Evolutionary conservation across 108 stramenopile genomes (phyloP), one percentile per base, ranked within the genome.

Genomic region (Nitzschia sp.): DNA sequence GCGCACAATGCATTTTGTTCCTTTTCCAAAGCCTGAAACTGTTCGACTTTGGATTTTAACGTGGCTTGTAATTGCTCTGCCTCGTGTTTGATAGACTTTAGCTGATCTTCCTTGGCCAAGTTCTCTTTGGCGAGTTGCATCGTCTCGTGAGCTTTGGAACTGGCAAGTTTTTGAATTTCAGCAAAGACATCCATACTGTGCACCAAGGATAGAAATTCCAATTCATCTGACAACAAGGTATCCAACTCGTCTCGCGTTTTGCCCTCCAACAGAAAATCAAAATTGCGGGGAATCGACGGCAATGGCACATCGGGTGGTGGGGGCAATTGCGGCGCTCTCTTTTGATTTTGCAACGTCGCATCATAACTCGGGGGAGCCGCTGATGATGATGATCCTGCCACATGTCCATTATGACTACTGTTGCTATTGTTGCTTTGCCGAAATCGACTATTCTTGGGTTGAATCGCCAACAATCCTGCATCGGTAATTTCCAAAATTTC

Each of bases 401-500:
- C 31, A 38, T 38, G 57, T 4, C 34, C 47, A 64, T 13, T 45
- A 25, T 29, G 19, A 42, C 38, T 42, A 5, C 61, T 42, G 24
- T 13, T 45, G 42, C 38, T 42, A 18, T 30, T 57, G 56, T 57
- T 57, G 29, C 56, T 30, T n/a, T 15, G 11, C 27, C 61, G 36
- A 27, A 62, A 62, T n/a, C 42, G 38, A 31, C 17, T 54, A 30
- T 27, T 79, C 15, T 62, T 54, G 53, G 42, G 61, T 70, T 94
- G 93, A 48, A 88, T 68, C 27, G 66, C 30, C 28, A 32, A 51
- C 48, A 91, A 61, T 27, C 74, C 82, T 24, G 33, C 63, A 78
- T 90, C 88, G 1, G 74, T 80, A 64, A 91, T 85, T 76, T 89
- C 81, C 26, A 81, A 46, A 31, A 91, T 70, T 62, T 76, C 70